Base-by-base conservation (phyloP, 331 rosid species). In the Quercus phellos region DNA sequence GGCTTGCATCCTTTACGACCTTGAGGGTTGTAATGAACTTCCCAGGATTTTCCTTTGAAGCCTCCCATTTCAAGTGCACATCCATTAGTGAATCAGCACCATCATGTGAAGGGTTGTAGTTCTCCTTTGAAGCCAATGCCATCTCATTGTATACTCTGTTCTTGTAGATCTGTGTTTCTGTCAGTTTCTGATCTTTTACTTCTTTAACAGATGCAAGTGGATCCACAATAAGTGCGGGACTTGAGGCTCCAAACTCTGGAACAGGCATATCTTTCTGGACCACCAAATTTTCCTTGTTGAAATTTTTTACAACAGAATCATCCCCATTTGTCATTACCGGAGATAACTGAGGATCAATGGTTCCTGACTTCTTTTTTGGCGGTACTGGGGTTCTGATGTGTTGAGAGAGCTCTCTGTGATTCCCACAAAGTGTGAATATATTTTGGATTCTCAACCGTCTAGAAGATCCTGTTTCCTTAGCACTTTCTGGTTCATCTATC, bases 391-490 rank as follows among this genome's bases (percentile, higher is more conserved):
- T 77, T 78, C 77, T 79, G 70, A 81, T 75, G 55, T 84, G 84
- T 46, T 90, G 96, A 3, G 94, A 88, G 19, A 95, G 90, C 79
- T 93, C 97, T 83, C 98, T 93, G 38, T 93, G 87, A 81, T 91
- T 93, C 51, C 99, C 99, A 84, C 99, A 95, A 17, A 95, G 94
- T 54, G 99, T 87, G 77, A 95, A 95, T 78, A 95, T 95, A 51
- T 89, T 95, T 54, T 90, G 94, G 55, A 95, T 93, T 73, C 98
- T 88, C 72, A 89, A 24, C 6, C 82, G 69, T 78, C 94, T 86
- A 14, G 81, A 81, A 51, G 86, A 84, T 6, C 77, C 86, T 1
- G 77, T 32, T 9, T 89, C 93, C 72, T 83, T 87, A 0, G 81
- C 22, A 67, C 22, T 16, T 61, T 70, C 80, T 18, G 78, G 70